Conservation (phyloP, 2,329 filamentous ascomycete genomes). For the Thielaviopsis ethacetica region DNA sequence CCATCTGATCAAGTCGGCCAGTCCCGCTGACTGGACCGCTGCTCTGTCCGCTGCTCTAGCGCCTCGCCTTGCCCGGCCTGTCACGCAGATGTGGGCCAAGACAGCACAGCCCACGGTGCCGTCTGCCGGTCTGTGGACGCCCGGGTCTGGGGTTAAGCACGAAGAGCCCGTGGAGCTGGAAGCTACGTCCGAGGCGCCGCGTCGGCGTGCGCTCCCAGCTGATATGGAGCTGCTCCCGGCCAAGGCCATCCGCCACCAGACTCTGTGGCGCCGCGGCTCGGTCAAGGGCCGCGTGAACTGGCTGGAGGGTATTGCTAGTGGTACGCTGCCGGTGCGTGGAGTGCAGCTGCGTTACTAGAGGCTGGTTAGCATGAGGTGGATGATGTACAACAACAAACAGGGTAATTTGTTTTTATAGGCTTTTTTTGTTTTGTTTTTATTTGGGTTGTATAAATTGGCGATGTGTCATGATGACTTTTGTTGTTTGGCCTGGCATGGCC, state of each 20-base stretch:
- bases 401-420: not conserved
- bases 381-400: not conserved
- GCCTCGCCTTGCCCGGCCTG: not conserved
- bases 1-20: constrained; percentile 15
- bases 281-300: not conserved
- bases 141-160: not conserved
- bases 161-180: not conserved
- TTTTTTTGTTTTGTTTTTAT: not conserved
- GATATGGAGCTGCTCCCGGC: not conserved
- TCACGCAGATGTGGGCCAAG: not conserved
- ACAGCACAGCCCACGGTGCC: not conserved
- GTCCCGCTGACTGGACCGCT: constrained; percentile 14
- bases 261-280: not conserved
- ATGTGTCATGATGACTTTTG: not conserved
- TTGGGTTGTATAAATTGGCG: not conserved
- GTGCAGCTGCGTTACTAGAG: not conserved
- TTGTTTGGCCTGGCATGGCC: not conserved
- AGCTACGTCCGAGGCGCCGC: not conserved
- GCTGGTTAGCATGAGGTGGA: not conserved
- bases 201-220: not conserved
- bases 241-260: not conserved
- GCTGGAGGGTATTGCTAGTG: not conserved
- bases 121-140: constrained; percentile 2
- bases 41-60: not conserved
- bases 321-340: not conserved